Evolutionary conservation across 306 rosid species (phyloP).

Genomic region (Trifolium subterraneum): DNA sequence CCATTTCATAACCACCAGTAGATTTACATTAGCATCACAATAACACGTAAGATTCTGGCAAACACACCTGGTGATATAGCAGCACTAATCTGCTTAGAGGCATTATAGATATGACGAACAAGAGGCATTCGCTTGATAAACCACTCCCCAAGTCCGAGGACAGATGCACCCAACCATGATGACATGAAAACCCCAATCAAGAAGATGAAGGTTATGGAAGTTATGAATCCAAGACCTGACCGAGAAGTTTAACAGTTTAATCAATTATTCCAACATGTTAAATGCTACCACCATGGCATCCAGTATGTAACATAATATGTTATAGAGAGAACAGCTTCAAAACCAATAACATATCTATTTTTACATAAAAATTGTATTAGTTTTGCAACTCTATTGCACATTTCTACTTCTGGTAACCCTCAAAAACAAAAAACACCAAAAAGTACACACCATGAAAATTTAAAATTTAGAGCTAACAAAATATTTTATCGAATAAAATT

Average conservation of each 20-base stretch:
- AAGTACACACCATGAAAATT: not conserved
- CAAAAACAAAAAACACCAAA: constrained; percentile 4
- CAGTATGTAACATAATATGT: not conserved
- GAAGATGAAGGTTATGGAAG: constrained; percentile 93
- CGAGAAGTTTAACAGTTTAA: constrained; percentile 24
- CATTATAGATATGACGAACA: constrained; percentile 91
- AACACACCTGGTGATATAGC: constrained; percentile 94
- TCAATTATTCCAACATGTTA: constrained; percentile 36
- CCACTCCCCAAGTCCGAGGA: constrained; percentile 96
- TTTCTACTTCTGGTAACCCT: constrained; percentile 7
- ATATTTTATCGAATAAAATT: not conserved
- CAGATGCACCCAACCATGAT: constrained; percentile 99
- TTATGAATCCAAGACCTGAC: constrained; percentile 91
- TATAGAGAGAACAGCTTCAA: constrained; percentile 12
- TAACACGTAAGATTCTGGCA: constrained; percentile 12
- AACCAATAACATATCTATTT: constrained; percentile 8
- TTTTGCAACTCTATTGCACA: constrained; percentile 28
- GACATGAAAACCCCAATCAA: constrained; percentile 97
- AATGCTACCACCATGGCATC: constrained; percentile 28
- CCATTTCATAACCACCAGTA: constrained; percentile 31
- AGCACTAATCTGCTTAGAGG: constrained; percentile 95
- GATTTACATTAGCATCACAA: not conserved
- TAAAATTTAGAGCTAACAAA: not conserved
- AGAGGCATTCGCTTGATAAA: constrained; percentile 96
- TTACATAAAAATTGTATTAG: not conserved